Evolutionary conservation across 2,329 filamentous ascomycete species (phyloP).

Genomic region (Cladobotryum protrusum): DNA sequence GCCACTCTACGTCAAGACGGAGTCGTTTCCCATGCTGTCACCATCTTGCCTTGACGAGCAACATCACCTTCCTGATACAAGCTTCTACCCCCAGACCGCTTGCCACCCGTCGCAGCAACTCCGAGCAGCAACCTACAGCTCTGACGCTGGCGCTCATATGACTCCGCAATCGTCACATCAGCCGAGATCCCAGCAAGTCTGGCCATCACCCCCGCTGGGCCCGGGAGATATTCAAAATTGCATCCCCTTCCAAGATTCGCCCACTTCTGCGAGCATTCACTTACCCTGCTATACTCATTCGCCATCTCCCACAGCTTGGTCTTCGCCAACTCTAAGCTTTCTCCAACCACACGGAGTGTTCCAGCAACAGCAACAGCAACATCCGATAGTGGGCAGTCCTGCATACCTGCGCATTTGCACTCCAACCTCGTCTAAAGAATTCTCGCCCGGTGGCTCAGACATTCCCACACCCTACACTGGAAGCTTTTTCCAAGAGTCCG

Average conservation of each 20-base stretch:
- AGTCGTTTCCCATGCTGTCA: conserved; percentile 17
- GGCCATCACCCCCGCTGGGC: conserved; percentile 32
- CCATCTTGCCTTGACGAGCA: conserved; percentile 16
- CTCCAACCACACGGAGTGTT: conserved; percentile 16
- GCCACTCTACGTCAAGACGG: conserved; percentile 21
- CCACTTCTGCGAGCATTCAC: conserved; percentile 19
- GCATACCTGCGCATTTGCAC: conserved; percentile 17
- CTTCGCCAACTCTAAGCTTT: conserved; percentile 21
- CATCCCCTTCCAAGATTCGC: conserved; percentile 29
- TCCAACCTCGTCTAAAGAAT: conserved; percentile 19
- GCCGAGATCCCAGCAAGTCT: conserved; percentile 19
- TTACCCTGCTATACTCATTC: conserved; percentile 22
- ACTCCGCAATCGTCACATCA: conserved; percentile 6
- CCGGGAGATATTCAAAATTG: conserved; percentile 32
- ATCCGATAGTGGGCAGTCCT: conserved; percentile 14
- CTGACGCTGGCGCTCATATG: conserved; percentile 10
- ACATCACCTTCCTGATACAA: conserved; percentile 18
- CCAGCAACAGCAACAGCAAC: conserved; percentile 16
- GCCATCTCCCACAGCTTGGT: conserved; percentile 30
- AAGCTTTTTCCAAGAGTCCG: conserved; percentile 13
- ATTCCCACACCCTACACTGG: conserved; percentile 16
- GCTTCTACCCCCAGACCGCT: conserved; percentile 15
- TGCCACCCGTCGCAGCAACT: conserved; percentile 4
- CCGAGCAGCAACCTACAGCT: conserved; percentile 11
- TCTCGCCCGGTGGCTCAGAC: conserved; percentile 14